Evolutionary conservation across 805 yeast genomes (phyloP).

Genomic region (Suhomyces kilbournensis): DNA sequence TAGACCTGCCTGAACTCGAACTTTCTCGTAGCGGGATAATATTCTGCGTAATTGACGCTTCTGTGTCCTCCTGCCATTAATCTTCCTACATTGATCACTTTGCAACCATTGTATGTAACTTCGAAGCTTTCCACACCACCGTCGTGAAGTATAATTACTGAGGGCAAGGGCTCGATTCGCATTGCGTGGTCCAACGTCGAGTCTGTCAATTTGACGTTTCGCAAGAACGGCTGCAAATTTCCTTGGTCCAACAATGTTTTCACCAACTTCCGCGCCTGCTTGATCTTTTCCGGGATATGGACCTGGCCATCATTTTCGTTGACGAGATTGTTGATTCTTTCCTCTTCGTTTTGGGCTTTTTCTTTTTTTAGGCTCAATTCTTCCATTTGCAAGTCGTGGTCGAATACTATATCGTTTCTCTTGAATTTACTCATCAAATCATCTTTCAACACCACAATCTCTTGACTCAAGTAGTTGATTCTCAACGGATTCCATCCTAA

Average conservation of each 20-base stretch:
- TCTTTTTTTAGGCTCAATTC: conserved; percentile 18
- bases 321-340: conserved; percentile 23
- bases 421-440: conserved; percentile 68
- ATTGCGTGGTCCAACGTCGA: conserved; percentile 71
- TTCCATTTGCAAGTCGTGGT: conserved; percentile 34
- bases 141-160: conserved; percentile 60
- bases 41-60: conserved; percentile 67
- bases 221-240: conserved; percentile 75
- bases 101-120: conserved; percentile 78
- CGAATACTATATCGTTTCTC: conserved; percentile 62
- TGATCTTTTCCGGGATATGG: conserved; percentile 42
- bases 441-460: conserved; percentile 71
- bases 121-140: conserved; percentile 68
- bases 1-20: conserved; percentile 47
- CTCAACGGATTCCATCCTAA: conserved; percentile 73
- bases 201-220: conserved; percentile 56
- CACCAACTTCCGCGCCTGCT: conserved; percentile 66
- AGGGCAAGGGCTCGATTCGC: conserved; percentile 76
- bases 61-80: conserved; percentile 29
- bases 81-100: conserved; percentile 60
- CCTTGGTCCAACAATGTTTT: conserved; percentile 87
- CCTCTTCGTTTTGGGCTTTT: conserved; percentile 10
- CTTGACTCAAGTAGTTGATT: conserved; percentile 78
- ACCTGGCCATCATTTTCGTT: conserved; percentile 16
- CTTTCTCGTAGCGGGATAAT: conserved; percentile 56